These are phyloP conservation scores for Trametes cubensis DNA, from an alignment of 768 basidiomycete species.

Conservation along the genomic window DNA sequence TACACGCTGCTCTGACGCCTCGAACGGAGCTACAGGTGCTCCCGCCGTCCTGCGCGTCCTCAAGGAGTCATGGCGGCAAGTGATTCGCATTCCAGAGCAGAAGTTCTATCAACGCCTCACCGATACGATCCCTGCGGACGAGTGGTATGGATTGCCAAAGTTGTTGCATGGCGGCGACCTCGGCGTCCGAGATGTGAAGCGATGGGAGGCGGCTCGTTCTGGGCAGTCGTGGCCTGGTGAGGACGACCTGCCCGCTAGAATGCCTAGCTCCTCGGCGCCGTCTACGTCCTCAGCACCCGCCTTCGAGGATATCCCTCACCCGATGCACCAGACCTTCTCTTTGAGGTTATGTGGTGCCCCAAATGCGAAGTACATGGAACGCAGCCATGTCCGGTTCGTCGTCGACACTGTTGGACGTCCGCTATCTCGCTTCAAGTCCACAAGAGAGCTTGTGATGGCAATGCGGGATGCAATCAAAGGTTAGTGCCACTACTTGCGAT, in stretches of 20 bases:
- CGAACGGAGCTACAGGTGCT: not conserved
- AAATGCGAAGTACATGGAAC: not conserved
- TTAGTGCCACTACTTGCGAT: no score
- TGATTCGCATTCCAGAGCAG: slow-evolving; percentile 5
- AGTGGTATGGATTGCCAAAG: not conserved
- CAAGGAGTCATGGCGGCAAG: slow-evolving; percentile 24
- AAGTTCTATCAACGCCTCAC: slow-evolving; percentile 10
- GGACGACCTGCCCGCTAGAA: no score
- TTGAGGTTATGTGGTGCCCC: not conserved
- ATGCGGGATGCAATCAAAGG: slow-evolving; percentile 20
- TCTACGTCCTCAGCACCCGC: no score
- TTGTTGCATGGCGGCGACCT: not conserved
- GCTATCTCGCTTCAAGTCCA: slow-evolving; percentile 6
- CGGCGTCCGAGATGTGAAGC: not conserved
- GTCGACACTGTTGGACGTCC: slow-evolving; percentile 13
- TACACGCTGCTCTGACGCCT: not conserved
- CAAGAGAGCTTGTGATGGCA: slow-evolving; percentile 16
- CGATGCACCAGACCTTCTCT: slow-evolving; percentile 13
- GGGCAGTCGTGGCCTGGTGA: no score
- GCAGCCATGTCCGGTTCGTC: slow-evolving; percentile 19
- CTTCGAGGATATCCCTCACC: not conserved
- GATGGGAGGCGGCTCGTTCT: no score
- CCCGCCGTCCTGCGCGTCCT: not conserved
- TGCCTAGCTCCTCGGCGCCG: no score
- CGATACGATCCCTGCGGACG: not conserved